phyloP scores from a whole-genome alignment of 805 yeast genomes.

The Candida boleticola region DNA sequence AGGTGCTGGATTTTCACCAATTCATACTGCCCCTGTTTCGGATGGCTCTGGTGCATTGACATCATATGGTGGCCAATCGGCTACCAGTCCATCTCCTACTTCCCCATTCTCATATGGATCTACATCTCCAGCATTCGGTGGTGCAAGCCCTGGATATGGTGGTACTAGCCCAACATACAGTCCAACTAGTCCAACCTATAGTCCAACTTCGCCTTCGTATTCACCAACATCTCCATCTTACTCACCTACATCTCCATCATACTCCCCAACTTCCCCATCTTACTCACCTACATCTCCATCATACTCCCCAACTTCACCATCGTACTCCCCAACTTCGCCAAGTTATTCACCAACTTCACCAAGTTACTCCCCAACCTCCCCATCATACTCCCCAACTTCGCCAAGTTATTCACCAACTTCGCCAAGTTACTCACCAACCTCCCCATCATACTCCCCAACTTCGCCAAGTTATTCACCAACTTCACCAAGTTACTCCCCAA shows the following conservation, averaged over 20 bases:
- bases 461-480: slow-evolving; percentile 64
- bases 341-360: slow-evolving; percentile 79
- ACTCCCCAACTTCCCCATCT: slow-evolving; percentile 57
- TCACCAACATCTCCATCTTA: slow-evolving; percentile 79
- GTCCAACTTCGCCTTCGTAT: slow-evolving; percentile 72
- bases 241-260: slow-evolving; percentile 70
- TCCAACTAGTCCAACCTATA: slow-evolving; percentile 52
- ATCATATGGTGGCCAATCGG: slow-evolving; percentile 71
- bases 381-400: slow-evolving; percentile 63
- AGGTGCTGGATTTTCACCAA: slow-evolving; percentile 88
- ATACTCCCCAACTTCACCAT: slow-evolving; percentile 79
- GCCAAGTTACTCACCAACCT: slow-evolving; percentile 68
- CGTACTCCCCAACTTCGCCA: slow-evolving; percentile 75
- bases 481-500: slow-evolving; percentile 49
- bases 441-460: slow-evolving; percentile 78
- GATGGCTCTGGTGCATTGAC: slow-evolving; percentile 82
- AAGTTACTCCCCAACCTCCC: slow-evolving; percentile 74
- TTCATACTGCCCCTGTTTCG: slow-evolving; percentile 81
- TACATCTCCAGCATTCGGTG: slow-evolving; percentile 68
- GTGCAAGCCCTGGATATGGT: slow-evolving; percentile 71
- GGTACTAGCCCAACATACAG: slow-evolving; percentile 66
- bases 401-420: slow-evolving; percentile 78
- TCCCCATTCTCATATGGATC: slow-evolving; percentile 48
- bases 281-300: slow-evolving; percentile 68
- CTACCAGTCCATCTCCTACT: slow-evolving; percentile 48